These are phyloP conservation scores for Senna tora DNA, from an alignment of 306 rosid genomes.

Conservation along the genomic window DNA sequence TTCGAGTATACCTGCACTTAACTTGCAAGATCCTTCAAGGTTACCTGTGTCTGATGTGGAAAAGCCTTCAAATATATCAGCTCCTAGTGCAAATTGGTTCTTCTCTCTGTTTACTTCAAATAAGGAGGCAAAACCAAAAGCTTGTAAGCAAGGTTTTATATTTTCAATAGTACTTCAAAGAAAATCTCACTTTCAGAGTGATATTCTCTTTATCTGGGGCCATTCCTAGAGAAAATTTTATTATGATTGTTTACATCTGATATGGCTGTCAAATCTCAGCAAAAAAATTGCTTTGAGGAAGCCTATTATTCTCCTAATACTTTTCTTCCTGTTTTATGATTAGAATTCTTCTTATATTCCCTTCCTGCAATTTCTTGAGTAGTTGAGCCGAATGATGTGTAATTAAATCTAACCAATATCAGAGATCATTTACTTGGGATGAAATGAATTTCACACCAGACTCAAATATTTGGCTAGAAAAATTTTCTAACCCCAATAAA, in stretches of 20 bases:
- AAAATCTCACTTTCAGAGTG: conserved; percentile 14
- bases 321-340: no score
- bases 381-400: no score
- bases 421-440: conserved; percentile 14
- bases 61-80: conserved; percentile 32
- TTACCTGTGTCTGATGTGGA: conserved; percentile 21
- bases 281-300: no score
- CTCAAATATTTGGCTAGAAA: background rate
- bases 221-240: background rate
- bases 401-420: conserved; percentile 1
- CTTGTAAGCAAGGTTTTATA: conserved; percentile 35
- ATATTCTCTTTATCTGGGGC: background rate
- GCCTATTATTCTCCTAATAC: no score
- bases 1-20: conserved; percentile 13
- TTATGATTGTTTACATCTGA: background rate
- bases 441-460: conserved; percentile 5
- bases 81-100: conserved; percentile 47
- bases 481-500: conserved; percentile 1
- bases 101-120: conserved; percentile 37
- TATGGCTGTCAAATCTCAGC: no score
- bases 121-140: conserved; percentile 29
- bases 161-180: conserved; percentile 3
- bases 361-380: no score
- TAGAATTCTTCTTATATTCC: no score
- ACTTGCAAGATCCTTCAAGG: background rate